Percentiles rank a stretch among this genome's conserved stretches.
These are phyloP conservation scores for Linnemannia schmuckeri DNA, from an alignment of 192 early-diverging fungal species.

Conservation along the genomic window DNA sequence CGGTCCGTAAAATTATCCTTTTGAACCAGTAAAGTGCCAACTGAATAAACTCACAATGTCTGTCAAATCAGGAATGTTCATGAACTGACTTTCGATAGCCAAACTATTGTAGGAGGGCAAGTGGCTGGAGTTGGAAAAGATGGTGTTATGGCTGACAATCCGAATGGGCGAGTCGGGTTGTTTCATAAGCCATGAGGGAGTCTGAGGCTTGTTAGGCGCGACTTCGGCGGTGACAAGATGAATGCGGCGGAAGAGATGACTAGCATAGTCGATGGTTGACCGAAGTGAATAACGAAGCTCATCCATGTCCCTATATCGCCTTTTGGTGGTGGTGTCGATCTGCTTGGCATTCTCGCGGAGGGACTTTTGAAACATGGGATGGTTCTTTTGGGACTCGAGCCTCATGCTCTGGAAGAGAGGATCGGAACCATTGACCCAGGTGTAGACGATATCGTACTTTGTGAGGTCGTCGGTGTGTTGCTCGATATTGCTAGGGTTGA, in stretches of 20 bases:
- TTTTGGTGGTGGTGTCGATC: conserved; percentile 12
- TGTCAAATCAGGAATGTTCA: conserved; percentile 35
- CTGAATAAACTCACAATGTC: conserved; percentile 39
- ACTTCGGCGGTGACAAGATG: conserved; percentile 43
- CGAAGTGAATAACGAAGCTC: conserved; percentile 59
- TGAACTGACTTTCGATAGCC: conserved; percentile 56
- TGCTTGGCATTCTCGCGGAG: conserved; percentile 13
- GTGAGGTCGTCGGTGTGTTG: background rate
- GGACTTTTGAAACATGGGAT: conserved; percentile 16
- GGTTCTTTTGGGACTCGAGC: conserved; percentile 2
- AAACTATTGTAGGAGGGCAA: conserved; percentile 59
- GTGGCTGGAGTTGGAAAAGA: conserved; percentile 31
- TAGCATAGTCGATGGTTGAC: conserved; percentile 37
- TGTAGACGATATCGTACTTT: conserved; percentile 54
- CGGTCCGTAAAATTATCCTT: background rate
- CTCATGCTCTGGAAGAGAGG: conserved; percentile 15
- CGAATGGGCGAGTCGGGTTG: background rate
- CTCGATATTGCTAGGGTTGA: conserved; percentile 21
- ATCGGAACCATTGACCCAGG: conserved; percentile 63
- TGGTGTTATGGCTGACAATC: conserved; percentile 30
- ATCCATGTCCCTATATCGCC: conserved; percentile 56
- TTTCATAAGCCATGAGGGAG: conserved; percentile 44
- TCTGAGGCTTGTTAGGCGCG: conserved; percentile 11
- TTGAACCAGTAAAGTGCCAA: background rate
- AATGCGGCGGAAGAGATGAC: conserved; percentile 33